phyloP scores from a whole-genome alignment of 208 protist genomes.

The Acanthamoeba triangularis region DNA sequence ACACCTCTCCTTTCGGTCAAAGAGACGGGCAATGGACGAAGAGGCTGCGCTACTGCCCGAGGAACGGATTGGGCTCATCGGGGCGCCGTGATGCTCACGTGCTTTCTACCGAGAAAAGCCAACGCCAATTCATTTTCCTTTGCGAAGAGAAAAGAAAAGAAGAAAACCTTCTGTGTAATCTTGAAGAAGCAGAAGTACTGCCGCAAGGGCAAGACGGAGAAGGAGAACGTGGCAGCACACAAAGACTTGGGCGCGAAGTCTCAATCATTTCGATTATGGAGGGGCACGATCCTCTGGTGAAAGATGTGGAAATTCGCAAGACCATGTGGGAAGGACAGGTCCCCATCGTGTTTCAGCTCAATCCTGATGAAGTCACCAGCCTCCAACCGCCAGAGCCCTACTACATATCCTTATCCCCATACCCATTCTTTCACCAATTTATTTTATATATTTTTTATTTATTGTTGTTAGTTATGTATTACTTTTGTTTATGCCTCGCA shows the following conservation, averaged over 20 bases:
- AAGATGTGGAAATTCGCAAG: slow-evolving; percentile 50
- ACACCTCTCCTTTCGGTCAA: not conserved
- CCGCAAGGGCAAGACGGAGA: too few species aligned
- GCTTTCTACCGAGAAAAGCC: too few species aligned
- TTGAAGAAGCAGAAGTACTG: too few species aligned
- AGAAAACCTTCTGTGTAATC: too few species aligned
- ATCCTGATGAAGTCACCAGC: slow-evolving; percentile 74
- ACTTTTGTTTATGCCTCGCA: too few species aligned
- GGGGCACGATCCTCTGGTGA: not conserved
- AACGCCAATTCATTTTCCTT: too few species aligned
- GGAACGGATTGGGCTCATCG: not conserved
- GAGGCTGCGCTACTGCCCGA: not conserved
- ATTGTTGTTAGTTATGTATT: not conserved
- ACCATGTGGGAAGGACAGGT: slow-evolving; percentile 64
- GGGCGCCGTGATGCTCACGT: too few species aligned
- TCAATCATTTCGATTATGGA: too few species aligned
- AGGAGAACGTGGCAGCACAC: too few species aligned
- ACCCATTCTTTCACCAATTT: not conserved
- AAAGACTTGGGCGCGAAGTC: not conserved
- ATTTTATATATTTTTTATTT: slow-evolving; percentile 17
- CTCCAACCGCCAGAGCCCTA: slow-evolving; percentile 74
- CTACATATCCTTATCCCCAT: slow-evolving; percentile 54
- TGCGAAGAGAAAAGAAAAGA: not conserved
- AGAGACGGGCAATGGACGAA: not conserved
- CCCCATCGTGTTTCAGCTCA: slow-evolving; percentile 69